A percentile compares a stretch with the other conserved stretches of the same genome.
phyloP scores from a whole-genome alignment of 345 rosid genomes.

The Eucalyptus polyanthemos region DNA sequence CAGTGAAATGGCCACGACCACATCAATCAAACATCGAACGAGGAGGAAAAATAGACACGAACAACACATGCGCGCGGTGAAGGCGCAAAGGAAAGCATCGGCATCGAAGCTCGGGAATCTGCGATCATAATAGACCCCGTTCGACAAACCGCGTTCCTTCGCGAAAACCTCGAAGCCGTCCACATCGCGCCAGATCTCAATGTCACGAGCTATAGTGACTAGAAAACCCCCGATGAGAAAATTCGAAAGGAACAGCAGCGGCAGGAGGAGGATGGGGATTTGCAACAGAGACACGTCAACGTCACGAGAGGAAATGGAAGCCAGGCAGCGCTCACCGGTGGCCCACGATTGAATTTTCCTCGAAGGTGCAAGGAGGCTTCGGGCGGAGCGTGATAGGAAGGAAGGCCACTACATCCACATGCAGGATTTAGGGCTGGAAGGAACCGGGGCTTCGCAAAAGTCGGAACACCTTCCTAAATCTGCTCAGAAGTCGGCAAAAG shows the following conservation, averaged over 20 bases:
- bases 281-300: not conserved
- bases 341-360: not conserved
- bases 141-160: not conserved
- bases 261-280: not conserved
- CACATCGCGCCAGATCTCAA: not conserved
- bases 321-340: not conserved
- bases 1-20: not conserved
- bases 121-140: not conserved
- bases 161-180: not conserved
- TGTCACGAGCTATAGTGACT: not conserved
- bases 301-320: not conserved
- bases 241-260: not conserved
- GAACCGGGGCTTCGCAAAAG: not conserved
- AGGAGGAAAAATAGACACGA: not conserved
- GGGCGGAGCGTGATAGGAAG: not conserved
- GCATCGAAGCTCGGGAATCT: not conserved
- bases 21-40: not conserved
- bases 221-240: not conserved
- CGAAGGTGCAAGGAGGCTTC: not conserved
- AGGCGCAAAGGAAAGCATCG: not conserved
- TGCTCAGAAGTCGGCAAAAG: not conserved
- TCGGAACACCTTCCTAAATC: not conserved
- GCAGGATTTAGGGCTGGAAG: not conserved
- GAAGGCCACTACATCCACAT: not conserved
- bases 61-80: not conserved